Evolutionary conservation across 192 early-diverging fungal genomes (phyloP).

Genomic region (Coemansia sp.): DNA sequence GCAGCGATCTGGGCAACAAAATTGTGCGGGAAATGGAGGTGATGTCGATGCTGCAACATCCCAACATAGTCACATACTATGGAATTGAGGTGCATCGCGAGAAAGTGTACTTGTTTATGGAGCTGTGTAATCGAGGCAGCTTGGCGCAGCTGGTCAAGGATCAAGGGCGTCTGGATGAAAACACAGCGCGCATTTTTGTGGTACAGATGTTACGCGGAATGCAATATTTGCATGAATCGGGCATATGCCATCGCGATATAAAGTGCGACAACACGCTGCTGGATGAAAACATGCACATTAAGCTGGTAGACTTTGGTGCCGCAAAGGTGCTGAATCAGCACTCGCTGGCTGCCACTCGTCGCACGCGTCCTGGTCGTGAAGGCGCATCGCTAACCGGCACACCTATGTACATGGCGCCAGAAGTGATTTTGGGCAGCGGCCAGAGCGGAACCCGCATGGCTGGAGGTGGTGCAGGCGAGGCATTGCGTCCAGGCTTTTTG

Average conservation of each 20-base stretch:
- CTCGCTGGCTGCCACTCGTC: slow-evolving; percentile 43
- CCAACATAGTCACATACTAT: slow-evolving; percentile 87
- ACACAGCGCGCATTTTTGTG: slow-evolving; percentile 66
- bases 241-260: slow-evolving; percentile 88
- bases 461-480: slow-evolving; percentile 7
- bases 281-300: slow-evolving; percentile 73
- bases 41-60: slow-evolving; percentile 84
- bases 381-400: slow-evolving; percentile 57
- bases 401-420: slow-evolving; percentile 64
- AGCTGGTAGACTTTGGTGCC: slow-evolving; percentile 89
- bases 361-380: slow-evolving; percentile 22
- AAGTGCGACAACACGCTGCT: slow-evolving; percentile 85
- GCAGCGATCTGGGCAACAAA: slow-evolving; percentile 47
- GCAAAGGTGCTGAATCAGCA: slow-evolving; percentile 81
- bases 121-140: slow-evolving; percentile 78
- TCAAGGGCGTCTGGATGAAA: slow-evolving; percentile 78
- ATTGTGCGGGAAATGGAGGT: slow-evolving; percentile 91
- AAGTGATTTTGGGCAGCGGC: slow-evolving; percentile 79
- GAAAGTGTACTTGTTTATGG: slow-evolving; percentile 89
- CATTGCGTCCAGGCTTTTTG: slow-evolving; percentile 26
- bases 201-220: slow-evolving; percentile 82
- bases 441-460: slow-evolving; percentile 51
- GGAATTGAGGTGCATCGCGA: slow-evolving; percentile 91
- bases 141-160: slow-evolving; percentile 68
- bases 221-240: slow-evolving; percentile 76